Evolutionary conservation across 257 asterid genomes (phyloP).

Genomic region (Osmanthus fragrans): DNA sequence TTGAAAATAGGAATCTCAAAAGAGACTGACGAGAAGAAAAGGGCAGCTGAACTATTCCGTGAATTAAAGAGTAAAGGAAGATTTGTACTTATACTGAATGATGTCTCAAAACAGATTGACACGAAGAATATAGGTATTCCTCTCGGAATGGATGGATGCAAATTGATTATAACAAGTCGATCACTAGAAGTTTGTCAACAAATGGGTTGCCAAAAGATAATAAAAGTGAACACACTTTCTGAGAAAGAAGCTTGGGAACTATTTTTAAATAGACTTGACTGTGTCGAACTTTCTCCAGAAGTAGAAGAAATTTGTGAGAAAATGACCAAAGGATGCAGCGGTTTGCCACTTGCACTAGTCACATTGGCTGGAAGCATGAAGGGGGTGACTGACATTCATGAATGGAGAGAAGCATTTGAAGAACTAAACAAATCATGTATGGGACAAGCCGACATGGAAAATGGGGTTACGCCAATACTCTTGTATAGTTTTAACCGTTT

Average conservation of each 20-base stretch:
- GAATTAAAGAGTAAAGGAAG: conserved; percentile 10
- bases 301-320: conserved; percentile 26
- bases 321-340: conserved; percentile 26
- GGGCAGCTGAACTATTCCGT: conserved; percentile 24
- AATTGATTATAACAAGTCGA: conserved; percentile 30
- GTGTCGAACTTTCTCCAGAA: conserved; percentile 18
- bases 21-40: conserved; percentile 24
- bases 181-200: conserved; percentile 25
- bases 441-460: conserved; percentile 28
- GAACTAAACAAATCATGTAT: conserved; percentile 27
- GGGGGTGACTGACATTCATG: conserved; percentile 29
- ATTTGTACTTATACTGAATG: conserved; percentile 32
- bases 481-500: conserved; percentile 28
- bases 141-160: conserved; percentile 23
- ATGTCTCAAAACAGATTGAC: conserved; percentile 25
- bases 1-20: conserved; percentile 14
- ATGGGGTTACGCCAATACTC: conserved; percentile 26
- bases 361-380: conserved; percentile 37
- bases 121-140: conserved; percentile 27
- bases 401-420: conserved; percentile 35
- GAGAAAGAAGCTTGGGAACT: conserved; percentile 29
- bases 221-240: conserved; percentile 24
- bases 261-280: conserved; percentile 22
- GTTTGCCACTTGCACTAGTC: conserved; percentile 32
- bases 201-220: conserved; percentile 30